phyloP scores from a whole-genome alignment of 176 grass and related monocot species.

The Stipa capillata region DNA sequence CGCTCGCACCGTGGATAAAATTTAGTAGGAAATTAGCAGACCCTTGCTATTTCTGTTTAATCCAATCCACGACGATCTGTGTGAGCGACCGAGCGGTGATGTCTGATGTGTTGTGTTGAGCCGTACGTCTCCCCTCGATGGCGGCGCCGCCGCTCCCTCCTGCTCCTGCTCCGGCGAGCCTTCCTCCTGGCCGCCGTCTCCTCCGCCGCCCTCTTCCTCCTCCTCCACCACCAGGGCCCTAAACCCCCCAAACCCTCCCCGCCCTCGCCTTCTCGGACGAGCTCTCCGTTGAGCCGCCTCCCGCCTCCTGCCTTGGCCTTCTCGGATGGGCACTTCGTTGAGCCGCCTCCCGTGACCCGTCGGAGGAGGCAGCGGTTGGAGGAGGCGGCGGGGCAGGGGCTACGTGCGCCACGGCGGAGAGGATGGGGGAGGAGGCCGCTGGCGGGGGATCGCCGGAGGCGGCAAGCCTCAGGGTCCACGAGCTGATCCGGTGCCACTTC shows the following conservation, averaged over 20 bases:
- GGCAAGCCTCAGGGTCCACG: conserved; percentile 58
- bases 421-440: conserved; percentile 58
- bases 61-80: no score
- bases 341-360: not conserved
- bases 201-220: conserved; percentile 13
- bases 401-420: conserved; percentile 74
- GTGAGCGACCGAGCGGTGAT: no score
- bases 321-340: not conserved
- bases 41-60: no score
- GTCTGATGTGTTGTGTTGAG: no score
- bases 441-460: conserved; percentile 28
- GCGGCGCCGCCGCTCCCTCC: conserved; percentile 1
- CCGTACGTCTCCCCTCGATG: no score
- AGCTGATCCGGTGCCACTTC: conserved; percentile 68
- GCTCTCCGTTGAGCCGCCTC: not conserved
- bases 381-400: not conserved
- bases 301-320: not conserved
- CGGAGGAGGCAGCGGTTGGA: not conserved
- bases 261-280: not conserved
- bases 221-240: conserved; percentile 6
- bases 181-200: conserved; percentile 20
- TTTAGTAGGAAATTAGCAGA: no score
- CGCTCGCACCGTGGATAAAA: no score
- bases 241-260: not conserved
- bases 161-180: conserved; percentile 6